Evolutionary conservation across 202 grass and related monocot genomes (phyloP).

Genomic region (Carex sylvatica): DNA sequence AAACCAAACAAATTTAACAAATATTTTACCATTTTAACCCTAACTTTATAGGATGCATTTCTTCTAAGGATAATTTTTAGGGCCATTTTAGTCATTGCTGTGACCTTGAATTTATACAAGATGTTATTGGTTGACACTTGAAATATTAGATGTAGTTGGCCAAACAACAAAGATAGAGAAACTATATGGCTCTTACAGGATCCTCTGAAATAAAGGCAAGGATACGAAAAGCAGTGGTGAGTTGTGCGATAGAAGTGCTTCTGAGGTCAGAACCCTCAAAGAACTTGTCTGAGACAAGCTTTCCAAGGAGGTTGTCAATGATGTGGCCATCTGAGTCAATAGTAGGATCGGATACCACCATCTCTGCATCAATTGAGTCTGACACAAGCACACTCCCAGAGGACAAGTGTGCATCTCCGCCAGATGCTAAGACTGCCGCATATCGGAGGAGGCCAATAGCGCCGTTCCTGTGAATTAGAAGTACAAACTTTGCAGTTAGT

Average conservation of each 20-base stretch:
- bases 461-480: constrained; percentile 50
- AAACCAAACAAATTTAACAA: background rate
- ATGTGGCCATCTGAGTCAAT: constrained; percentile 69
- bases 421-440: constrained; percentile 85
- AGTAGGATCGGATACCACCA: constrained; percentile 81
- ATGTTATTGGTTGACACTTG: background rate
- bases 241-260: constrained; percentile 83
- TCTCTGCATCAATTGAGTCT: constrained; percentile 90
- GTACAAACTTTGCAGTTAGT: background rate
- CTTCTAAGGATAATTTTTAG: background rate
- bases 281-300: constrained; percentile 78
- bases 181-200: constrained; percentile 37
- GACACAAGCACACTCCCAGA: constrained; percentile 85
- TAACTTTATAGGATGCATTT: background rate
- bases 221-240: constrained; percentile 87
- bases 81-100: background rate
- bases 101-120: constrained; percentile 17
- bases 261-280: constrained; percentile 75
- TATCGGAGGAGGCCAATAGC: constrained; percentile 80
- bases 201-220: constrained; percentile 95
- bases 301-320: constrained; percentile 92
- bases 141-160: background rate
- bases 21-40: background rate
- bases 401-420: constrained; percentile 93
- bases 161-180: constrained; percentile 2